These are phyloP conservation scores for Arachis stenosperma DNA, from an alignment of 306 rosid species.

Conservation along the genomic window DNA sequence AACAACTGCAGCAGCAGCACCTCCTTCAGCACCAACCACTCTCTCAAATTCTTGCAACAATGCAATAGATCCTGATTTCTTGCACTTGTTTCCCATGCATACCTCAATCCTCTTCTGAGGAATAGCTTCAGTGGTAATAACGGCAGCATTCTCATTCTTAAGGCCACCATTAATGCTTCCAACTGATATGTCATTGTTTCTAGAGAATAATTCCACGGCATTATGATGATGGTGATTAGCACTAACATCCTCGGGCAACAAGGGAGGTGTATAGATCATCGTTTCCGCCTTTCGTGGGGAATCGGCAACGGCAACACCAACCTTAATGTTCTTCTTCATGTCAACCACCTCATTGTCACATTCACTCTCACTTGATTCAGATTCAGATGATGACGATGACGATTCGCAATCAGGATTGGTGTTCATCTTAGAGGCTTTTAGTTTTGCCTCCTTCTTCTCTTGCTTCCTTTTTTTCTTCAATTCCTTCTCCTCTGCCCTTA, in stretches of 20 bases:
- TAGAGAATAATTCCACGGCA: constrained; percentile 33
- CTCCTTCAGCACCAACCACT: constrained; percentile 62
- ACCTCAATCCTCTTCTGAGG: constrained; percentile 68
- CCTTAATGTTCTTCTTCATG: constrained; percentile 47
- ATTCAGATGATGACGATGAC: constrained; percentile 71
- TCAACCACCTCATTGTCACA: constrained; percentile 54
- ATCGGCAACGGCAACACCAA: constrained; percentile 29
- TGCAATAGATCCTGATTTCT: constrained; percentile 61
- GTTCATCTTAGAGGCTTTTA: constrained; percentile 51
- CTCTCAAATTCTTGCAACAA: constrained; percentile 72
- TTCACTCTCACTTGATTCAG: constrained; percentile 72
- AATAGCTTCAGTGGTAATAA: constrained; percentile 18
- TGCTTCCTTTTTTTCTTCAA: constrained; percentile 60
- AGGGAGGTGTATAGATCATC: constrained; percentile 21
- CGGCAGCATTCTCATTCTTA: constrained; percentile 22
- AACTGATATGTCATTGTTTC: constrained; percentile 37
- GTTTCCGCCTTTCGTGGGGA: constrained; percentile 32
- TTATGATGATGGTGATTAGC: constrained; percentile 4
- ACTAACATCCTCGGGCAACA: constrained; percentile 28
- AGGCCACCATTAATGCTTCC: constrained; percentile 24
- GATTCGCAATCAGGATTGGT: constrained; percentile 38
- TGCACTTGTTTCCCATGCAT: constrained; percentile 91
- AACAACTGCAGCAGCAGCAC: constrained; percentile 71
- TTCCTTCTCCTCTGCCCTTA: constrained; percentile 64
- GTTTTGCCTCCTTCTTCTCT: constrained; percentile 58